Conservation (phyloP, 2,329 filamentous ascomycete species). For the Neurospora sp. region DNA sequence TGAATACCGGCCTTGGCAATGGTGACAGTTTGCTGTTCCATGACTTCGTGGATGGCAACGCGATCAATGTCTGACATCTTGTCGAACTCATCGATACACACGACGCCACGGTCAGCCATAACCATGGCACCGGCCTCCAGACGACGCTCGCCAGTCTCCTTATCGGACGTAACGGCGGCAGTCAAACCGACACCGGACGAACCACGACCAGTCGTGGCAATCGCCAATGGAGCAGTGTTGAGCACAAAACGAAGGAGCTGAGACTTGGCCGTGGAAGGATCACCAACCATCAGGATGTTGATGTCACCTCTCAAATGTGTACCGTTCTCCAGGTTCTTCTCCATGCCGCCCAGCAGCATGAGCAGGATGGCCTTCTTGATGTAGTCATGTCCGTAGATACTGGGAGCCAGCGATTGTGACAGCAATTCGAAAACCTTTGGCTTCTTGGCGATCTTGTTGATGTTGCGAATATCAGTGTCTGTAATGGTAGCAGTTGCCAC, state of each 20-base stretch:
- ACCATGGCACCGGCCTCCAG: conserved; percentile 98
- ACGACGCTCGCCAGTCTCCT: conserved; percentile 90
- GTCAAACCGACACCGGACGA: conserved; percentile 97
- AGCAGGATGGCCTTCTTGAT: conserved; percentile 97
- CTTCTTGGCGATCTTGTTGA: conserved; percentile 95
- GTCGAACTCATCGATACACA: conserved; percentile 98
- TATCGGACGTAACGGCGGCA: conserved; percentile 90
- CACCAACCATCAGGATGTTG: conserved; percentile 98
- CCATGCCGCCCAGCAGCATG: conserved; percentile 90
- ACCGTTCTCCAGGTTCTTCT: conserved; percentile 97
- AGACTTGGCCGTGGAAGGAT: conserved; percentile 98
- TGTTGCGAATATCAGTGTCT: conserved; percentile 94
- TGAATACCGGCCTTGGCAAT: conserved; percentile 98
- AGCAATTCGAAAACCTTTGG: conserved; percentile 87
- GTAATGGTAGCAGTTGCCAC: conserved; percentile 88
- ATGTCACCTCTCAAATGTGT: conserved; percentile 97
- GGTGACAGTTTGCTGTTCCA: conserved; percentile 99
- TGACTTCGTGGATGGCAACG: conserved; percentile 98
- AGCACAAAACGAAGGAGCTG: conserved; percentile 93
- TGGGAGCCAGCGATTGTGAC: conserved; percentile 88
- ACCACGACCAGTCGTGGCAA: conserved; percentile 91
- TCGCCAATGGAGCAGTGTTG: conserved; percentile 91
- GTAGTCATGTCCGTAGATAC: conserved; percentile 93
- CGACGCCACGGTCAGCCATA: conserved; percentile 88
- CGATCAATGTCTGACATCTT: conserved; percentile 99